Conservation (phyloP, 495 filamentous ascomycete genomes). For the Cladorrhinum samala region DNA sequence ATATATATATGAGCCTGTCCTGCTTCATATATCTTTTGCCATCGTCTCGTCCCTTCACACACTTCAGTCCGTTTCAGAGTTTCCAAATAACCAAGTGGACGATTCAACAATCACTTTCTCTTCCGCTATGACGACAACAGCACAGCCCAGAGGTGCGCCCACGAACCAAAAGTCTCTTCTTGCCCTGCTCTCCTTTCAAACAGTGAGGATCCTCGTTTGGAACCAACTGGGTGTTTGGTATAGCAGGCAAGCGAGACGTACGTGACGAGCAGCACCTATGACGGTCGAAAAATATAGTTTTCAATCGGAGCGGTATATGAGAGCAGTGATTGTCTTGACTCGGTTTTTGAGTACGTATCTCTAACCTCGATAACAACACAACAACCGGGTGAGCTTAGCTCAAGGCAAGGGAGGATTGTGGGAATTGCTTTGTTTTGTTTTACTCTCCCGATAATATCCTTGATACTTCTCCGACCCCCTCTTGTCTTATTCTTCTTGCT, state of each 20-base stretch:
- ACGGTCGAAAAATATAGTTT: conserved; percentile 46
- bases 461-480: background rate
- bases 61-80: background rate
- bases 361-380: background rate
- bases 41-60: background rate
- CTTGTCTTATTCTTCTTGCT: background rate
- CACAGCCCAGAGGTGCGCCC: conserved; percentile 13
- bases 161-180: background rate
- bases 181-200: background rate
- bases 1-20: too few species aligned
- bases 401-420: background rate
- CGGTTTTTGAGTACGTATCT: background rate
- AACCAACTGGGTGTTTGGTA: background rate
- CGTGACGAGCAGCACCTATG: conserved; percentile 26
- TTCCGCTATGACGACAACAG: conserved; percentile 21
- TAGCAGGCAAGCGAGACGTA: background rate
- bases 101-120: background rate
- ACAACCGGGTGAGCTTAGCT: background rate
- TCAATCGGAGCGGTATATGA: conserved; percentile 47
- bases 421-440: background rate
- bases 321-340: conserved; percentile 8
- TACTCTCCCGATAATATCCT: too few species aligned
- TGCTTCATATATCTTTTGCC: background rate
- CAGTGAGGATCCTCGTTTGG: background rate
- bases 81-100: background rate